phyloP scores from a whole-genome alignment of 306 rosid species.

The Castanea sativa region DNA sequence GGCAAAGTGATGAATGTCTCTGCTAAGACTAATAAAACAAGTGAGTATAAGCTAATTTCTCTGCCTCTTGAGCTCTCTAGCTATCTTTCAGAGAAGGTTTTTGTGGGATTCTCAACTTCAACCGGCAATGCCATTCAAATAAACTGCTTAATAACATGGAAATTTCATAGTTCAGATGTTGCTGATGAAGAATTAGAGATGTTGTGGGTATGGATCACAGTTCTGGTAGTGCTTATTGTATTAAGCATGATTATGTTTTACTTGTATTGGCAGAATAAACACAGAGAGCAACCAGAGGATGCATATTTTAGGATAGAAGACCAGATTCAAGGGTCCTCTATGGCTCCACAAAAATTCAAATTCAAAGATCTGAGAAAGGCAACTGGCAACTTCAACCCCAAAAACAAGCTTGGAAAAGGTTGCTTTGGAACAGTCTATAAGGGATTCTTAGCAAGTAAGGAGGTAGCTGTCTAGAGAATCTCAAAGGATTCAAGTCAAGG shows the following conservation, averaged over 20 bases:
- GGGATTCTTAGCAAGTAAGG: constrained; percentile 44
- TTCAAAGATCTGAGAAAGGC: constrained; percentile 45
- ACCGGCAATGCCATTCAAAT: constrained; percentile 48
- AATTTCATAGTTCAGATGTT: constrained; percentile 28
- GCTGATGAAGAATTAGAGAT: not conserved
- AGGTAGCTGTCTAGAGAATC: constrained; percentile 66
- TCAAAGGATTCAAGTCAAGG: constrained; percentile 69
- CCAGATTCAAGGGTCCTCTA: constrained; percentile 48
- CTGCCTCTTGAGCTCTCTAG: constrained; percentile 39
- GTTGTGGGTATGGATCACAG: constrained; percentile 49
- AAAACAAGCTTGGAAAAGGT: constrained; percentile 68
- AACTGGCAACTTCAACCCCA: constrained; percentile 50
- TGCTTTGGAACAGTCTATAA: constrained; percentile 78
- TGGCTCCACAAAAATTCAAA: constrained; percentile 50
- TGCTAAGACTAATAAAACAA: not conserved
- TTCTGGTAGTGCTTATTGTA: constrained; percentile 16
- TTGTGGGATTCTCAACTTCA: constrained; percentile 68
- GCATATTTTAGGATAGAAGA: constrained; percentile 52
- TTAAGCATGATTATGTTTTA: constrained; percentile 12
- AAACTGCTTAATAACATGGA: constrained; percentile 61
- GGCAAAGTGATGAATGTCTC: constrained; percentile 30
- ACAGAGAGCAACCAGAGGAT: constrained; percentile 27
- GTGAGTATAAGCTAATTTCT: not conserved
- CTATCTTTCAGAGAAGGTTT: constrained; percentile 39
- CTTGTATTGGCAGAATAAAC: constrained; percentile 21